These are phyloP conservation scores for Carpinus viminea DNA, from an alignment of 306 rosid species.

Conservation along the genomic window DNA sequence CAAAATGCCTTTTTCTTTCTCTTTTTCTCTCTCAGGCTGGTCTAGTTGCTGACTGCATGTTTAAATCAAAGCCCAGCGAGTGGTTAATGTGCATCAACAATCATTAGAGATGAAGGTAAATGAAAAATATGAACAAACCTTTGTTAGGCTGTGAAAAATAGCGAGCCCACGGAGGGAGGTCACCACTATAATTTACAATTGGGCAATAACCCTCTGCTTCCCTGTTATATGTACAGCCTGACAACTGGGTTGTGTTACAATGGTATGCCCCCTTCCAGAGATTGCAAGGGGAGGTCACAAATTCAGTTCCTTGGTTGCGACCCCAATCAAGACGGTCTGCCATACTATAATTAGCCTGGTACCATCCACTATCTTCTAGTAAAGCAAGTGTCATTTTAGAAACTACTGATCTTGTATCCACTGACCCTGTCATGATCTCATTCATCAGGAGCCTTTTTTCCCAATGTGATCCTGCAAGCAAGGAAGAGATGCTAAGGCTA, in stretches of 20 bases:
- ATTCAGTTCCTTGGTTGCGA: conserved; percentile 87
- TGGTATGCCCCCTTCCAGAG: conserved; percentile 95
- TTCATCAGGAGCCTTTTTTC: conserved; percentile 98
- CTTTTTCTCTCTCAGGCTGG: not conserved
- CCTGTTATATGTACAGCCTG: conserved; percentile 96
- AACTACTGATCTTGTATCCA: conserved; percentile 96
- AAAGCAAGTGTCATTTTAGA: conserved; percentile 97
- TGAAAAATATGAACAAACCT: conserved; percentile 46
- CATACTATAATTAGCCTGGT: conserved; percentile 95
- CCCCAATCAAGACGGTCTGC: conserved; percentile 99
- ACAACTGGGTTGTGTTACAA: conserved; percentile 88
- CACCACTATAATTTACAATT: conserved; percentile 79
- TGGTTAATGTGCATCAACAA: not conserved
- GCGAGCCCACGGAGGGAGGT: conserved; percentile 94
- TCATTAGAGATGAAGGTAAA: conserved; percentile 21
- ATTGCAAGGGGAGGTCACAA: conserved; percentile 88
- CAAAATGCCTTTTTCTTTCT: not conserved
- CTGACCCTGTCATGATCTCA: conserved; percentile 99
- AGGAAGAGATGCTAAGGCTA: not conserved
- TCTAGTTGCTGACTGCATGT: not conserved
- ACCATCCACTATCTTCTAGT: conserved; percentile 98
- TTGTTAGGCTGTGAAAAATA: conserved; percentile 91
- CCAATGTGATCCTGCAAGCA: conserved; percentile 87
- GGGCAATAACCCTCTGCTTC: conserved; percentile 99
- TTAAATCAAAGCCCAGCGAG: not conserved